Base-by-base conservation (phyloP, 2,329 filamentous ascomycete species). In the Aspergillus hortae region DNA sequence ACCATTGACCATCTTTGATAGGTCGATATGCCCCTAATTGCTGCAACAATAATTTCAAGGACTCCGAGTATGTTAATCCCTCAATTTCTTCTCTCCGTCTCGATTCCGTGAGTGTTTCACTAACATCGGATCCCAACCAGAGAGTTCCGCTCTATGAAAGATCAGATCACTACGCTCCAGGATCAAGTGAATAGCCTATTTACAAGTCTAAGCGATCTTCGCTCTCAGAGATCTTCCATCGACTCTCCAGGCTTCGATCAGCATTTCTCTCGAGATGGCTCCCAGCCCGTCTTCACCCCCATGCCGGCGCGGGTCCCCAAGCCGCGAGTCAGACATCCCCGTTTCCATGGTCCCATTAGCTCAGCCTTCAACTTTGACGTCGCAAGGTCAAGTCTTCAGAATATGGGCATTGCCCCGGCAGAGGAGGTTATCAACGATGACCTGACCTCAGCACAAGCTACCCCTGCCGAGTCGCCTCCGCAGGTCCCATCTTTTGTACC, bases 321-420 rank as follows among this genome's bases (percentile, higher is more conserved):
- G 25, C 65, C 77, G 2, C 79, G 79, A 56, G 72, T 74, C 66
- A 82, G 75, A 57, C 83, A 81, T 53, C 83, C 84, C 4, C 80
- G 82, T 21, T 96, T 94, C 66, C 86, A 89, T 51, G 92, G 91
- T 0, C 90, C 90, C 1, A 96, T 90, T 0, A 95, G 90, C 71
- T 87, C 85, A 44, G 85, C 87, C 2, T 96, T 92, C 71, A 92
- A 88, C 59, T 82, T 96, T 27, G 89, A 92, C 57, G 86, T 96
- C 12, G 91, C 92, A 33, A 92, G 90, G 68, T 89, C 83, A 48
- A 95, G 91, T 46, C 79, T 96, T 35, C 87, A 91, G 64, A 92
- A 86, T 54, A 95, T 96, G 89, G 91, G 91, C 4, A 94, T 95
- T 64, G 85, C 84, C 25, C 82, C 83, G 2, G 60, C 62, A 21